Evolutionary conservation across 768 basidiomycete genomes (phyloP).

Genomic region (Jaapia argillacea): DNA sequence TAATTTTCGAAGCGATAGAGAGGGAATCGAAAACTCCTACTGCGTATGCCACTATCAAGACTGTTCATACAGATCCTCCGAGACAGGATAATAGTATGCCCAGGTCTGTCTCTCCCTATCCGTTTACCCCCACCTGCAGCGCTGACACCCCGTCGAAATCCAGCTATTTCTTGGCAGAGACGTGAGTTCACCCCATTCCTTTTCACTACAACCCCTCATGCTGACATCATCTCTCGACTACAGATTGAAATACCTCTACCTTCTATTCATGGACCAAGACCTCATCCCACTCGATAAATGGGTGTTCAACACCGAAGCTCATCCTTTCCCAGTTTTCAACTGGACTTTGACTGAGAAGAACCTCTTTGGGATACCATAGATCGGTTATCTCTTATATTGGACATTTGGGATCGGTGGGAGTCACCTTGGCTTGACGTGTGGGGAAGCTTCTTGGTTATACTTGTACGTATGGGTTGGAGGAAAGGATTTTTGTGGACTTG

Average conservation of each 20-base stretch:
- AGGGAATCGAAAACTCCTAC: slow-evolving; percentile 41
- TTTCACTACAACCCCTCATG: background rate
- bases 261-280: slow-evolving; percentile 59
- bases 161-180: slow-evolving; percentile 49
- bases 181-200: slow-evolving; percentile 19
- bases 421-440: no score
- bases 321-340: slow-evolving; percentile 63
- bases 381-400: no score
- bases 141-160: no score
- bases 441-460: no score
- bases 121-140: slow-evolving; percentile 17
- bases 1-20: slow-evolving; percentile 58
- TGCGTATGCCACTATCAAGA: slow-evolving; percentile 52
- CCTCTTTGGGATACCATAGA: no score
- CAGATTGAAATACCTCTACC: slow-evolving; percentile 63
- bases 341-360: slow-evolving; percentile 48
- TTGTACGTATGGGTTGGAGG: no score
- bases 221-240: slow-evolving; percentile 2
- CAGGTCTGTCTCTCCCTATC: no score
- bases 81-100: slow-evolving; percentile 52
- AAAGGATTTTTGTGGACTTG: no score
- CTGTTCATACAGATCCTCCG: slow-evolving; percentile 34
- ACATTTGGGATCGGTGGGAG: no score
- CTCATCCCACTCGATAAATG: slow-evolving; percentile 35
- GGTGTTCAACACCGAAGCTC: slow-evolving; percentile 53